A percentile compares a stretch with the other conserved stretches of the same genome.
Conservation (phyloP, 2,329 filamentous ascomycete species). For the Bretziella fagacearum region DNA sequence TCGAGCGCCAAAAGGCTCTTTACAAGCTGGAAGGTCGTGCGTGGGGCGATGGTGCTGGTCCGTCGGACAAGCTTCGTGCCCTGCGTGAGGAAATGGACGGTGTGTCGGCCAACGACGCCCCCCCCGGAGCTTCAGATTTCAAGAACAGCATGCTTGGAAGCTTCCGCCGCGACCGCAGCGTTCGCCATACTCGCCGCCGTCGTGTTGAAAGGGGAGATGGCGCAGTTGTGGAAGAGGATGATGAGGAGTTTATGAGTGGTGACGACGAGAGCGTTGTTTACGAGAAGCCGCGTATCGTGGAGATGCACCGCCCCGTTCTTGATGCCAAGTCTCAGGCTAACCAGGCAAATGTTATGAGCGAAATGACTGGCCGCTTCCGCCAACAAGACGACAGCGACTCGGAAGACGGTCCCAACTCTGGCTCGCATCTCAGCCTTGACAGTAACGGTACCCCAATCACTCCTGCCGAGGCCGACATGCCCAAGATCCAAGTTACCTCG, state of each 20-base stretch:
- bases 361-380: slow-evolving; percentile 50
- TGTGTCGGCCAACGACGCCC: slow-evolving; percentile 29
- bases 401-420: slow-evolving; percentile 54
- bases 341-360: slow-evolving; percentile 52
- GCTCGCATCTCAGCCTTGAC: slow-evolving; percentile 58
- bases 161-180: slow-evolving; percentile 40
- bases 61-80: slow-evolving; percentile 81
- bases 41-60: slow-evolving; percentile 66
- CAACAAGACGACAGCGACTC: slow-evolving; percentile 49
- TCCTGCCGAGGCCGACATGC: slow-evolving; percentile 41
- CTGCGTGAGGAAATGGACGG: slow-evolving; percentile 88
- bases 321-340: slow-evolving; percentile 49
- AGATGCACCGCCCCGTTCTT: slow-evolving; percentile 55
- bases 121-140: slow-evolving; percentile 30
- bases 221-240: slow-evolving; percentile 18
- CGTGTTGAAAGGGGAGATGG: not conserved
- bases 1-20: slow-evolving; percentile 93
- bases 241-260: slow-evolving; percentile 24
- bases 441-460: slow-evolving; percentile 47
- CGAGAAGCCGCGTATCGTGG: slow-evolving; percentile 63
- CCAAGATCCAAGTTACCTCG: slow-evolving; percentile 40
- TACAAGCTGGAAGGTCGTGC: slow-evolving; percentile 90
- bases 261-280: slow-evolving; percentile 43
- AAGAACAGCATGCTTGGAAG: slow-evolving; percentile 58
- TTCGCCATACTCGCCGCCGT: slow-evolving; percentile 26